These are phyloP conservation scores for Tanacetum coccineum DNA, from an alignment of 129 eudicot genomes.

Conservation along the genomic window DNA sequence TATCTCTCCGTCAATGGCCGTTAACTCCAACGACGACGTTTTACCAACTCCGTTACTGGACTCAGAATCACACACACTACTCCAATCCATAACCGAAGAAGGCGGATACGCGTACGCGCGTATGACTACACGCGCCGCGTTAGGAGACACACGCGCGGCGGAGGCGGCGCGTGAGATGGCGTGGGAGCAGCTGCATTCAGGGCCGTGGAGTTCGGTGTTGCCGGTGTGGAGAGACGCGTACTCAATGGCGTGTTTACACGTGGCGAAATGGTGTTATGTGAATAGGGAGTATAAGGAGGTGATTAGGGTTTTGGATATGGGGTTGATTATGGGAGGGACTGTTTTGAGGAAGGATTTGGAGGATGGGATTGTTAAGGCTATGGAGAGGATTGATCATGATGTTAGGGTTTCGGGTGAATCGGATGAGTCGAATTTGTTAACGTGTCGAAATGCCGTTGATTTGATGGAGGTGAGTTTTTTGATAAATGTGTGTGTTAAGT, in stretches of 20 bases:
- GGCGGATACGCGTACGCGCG: conserved; percentile 83
- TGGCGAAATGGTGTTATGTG: conserved; percentile 46
- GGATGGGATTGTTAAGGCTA: conserved; percentile 43
- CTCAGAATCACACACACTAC: conserved; percentile 29
- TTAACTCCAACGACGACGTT: conserved; percentile 16
- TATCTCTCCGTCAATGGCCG: conserved; percentile 41
- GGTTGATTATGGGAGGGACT: conserved; percentile 87
- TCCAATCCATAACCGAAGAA: conserved; percentile 54
- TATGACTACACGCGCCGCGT: conserved; percentile 56
- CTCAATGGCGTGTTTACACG: conserved; percentile 85
- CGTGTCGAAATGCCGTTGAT: conserved; percentile 25
- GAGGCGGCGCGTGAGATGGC: conserved; percentile 99
- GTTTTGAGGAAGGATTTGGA: conserved; percentile 61
- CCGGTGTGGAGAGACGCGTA: conserved; percentile 96
- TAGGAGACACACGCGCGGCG: conserved; percentile 74
- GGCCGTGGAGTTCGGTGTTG: conserved; percentile 89
- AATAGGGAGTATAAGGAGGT: conserved; percentile 53
- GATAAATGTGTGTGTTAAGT: too few species aligned
- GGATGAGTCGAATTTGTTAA: conserved; percentile 11
- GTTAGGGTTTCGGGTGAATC: conserved; percentile 18
- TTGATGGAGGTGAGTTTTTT: conserved; percentile 81
- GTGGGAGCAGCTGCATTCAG: conserved; percentile 98
- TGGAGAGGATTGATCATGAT: conserved; percentile 22
- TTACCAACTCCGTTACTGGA: conserved; percentile 54
- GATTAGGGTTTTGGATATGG: conserved; percentile 76